Conservation (phyloP, 2,329 filamentous ascomycete genomes). For the Penicillium sp. region DNA sequence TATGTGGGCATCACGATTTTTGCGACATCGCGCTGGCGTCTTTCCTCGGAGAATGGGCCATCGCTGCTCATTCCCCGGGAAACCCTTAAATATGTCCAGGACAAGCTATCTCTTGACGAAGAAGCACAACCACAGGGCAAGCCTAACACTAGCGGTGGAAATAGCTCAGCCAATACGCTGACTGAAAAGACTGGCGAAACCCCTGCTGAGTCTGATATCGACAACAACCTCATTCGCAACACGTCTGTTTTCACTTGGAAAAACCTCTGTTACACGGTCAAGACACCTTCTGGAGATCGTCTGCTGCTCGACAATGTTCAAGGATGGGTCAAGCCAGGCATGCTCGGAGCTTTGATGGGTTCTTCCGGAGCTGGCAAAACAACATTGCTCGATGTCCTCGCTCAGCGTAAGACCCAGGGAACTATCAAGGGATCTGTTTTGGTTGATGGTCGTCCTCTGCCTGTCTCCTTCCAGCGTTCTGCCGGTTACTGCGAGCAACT, state of each 20-base stretch:
- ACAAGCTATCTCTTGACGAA: slow-evolving; percentile 23
- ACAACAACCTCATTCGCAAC: slow-evolving; percentile 54
- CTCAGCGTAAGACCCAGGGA: slow-evolving; percentile 64
- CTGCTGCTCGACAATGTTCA: slow-evolving; percentile 63
- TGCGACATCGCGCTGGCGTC: slow-evolving; percentile 55
- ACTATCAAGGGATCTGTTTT: slow-evolving; percentile 61
- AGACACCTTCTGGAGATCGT: slow-evolving; percentile 52
- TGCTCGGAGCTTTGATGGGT: slow-evolving; percentile 74
- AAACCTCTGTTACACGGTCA: slow-evolving; percentile 66
- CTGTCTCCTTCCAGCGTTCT: slow-evolving; percentile 60
- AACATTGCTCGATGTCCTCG: slow-evolving; percentile 70
- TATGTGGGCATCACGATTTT: slow-evolving; percentile 58
- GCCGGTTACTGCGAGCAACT: slow-evolving; percentile 68
- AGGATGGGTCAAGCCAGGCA: slow-evolving; percentile 73
- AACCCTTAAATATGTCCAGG: slow-evolving; percentile 39
- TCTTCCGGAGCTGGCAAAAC: slow-evolving; percentile 72
- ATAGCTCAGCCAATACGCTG: slow-evolving; percentile 8
- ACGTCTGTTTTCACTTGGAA: slow-evolving; percentile 72
- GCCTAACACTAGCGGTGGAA: background rate
- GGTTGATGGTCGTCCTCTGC: slow-evolving; percentile 60
- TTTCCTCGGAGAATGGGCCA: slow-evolving; percentile 50
- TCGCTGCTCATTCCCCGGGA: slow-evolving; percentile 62
- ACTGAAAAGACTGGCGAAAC: slow-evolving; percentile 24
- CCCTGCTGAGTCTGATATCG: slow-evolving; percentile 20
- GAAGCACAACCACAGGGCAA: slow-evolving; percentile 38